A percentile compares a stretch with the other conserved stretches of the same genome.
Evolutionary conservation across 2,329 filamentous ascomycete genomes (phyloP).

Genomic region (Neocucurbitaria cava): DNA sequence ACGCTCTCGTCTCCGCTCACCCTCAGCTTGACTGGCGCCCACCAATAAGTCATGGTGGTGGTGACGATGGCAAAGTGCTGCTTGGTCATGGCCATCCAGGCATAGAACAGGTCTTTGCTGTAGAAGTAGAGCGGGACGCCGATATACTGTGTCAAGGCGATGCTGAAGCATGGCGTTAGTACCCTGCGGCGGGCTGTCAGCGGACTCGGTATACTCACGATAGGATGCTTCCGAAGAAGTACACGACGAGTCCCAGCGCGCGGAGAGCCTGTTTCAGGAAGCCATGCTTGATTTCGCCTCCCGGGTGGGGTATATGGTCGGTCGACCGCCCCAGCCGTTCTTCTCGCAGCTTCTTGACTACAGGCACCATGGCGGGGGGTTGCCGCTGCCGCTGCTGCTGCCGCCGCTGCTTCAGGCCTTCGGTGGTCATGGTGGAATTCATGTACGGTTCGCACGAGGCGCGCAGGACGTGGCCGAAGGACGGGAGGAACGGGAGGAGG

Average conservation of each 20-base stretch:
- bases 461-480: not conserved
- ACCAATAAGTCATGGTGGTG: constrained; percentile 83
- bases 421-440: constrained; percentile 32
- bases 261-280: constrained; percentile 51
- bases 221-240: constrained; percentile 54
- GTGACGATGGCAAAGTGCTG: constrained; percentile 78
- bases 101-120: constrained; percentile 78
- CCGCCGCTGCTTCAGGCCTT: constrained; percentile 34
- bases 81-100: constrained; percentile 88
- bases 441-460: constrained; percentile 1
- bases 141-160: constrained; percentile 72
- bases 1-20: constrained; percentile 85
- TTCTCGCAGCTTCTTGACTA: constrained; percentile 20
- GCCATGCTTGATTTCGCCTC: constrained; percentile 53
- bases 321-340: constrained; percentile 16
- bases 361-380: constrained; percentile 33
- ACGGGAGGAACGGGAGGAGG: too few relatives aligned
- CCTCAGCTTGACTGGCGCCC: constrained; percentile 79
- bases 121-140: constrained; percentile 76
- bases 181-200: constrained; percentile 18
- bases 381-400: constrained; percentile 34
- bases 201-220: constrained; percentile 38
- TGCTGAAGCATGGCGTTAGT: constrained; percentile 45
- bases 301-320: constrained; percentile 37
- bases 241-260: constrained; percentile 53